These are phyloP conservation scores for Phialophora expanda DNA, from an alignment of 2,329 filamentous ascomycete genomes.

Conservation along the genomic window DNA sequence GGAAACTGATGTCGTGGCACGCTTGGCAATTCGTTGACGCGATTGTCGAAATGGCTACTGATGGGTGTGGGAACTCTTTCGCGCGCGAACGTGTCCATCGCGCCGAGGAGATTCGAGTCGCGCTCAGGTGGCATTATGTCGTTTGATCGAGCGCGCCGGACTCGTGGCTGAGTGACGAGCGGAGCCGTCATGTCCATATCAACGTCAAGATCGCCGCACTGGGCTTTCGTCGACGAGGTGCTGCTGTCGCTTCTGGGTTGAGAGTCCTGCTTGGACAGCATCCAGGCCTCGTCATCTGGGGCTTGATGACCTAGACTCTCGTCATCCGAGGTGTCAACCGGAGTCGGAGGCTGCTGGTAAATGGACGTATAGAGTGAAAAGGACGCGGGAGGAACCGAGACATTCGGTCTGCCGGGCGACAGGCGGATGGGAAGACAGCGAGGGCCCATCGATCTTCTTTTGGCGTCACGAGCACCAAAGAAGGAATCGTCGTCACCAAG, in stretches of 20 bases:
- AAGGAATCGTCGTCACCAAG: slow-evolving; percentile 13
- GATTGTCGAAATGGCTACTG: slow-evolving; percentile 36
- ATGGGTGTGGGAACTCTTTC: slow-evolving; percentile 39
- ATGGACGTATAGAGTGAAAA: slow-evolving; percentile 33
- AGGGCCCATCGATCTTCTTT: slow-evolving; percentile 26
- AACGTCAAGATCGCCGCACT: slow-evolving; percentile 20
- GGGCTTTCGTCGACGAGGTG: slow-evolving; percentile 24
- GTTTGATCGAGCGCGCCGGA: slow-evolving; percentile 38
- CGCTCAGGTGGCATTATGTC: slow-evolving; percentile 37
- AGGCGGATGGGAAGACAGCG: slow-evolving; percentile 34
- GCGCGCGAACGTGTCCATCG: slow-evolving; percentile 25
- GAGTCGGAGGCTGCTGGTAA: slow-evolving; percentile 37
- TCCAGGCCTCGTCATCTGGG: slow-evolving; percentile 20
- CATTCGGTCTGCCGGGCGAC: slow-evolving; percentile 31
- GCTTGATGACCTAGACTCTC: slow-evolving; percentile 25
- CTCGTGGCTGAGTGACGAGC: slow-evolving; percentile 14
- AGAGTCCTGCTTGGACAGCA: slow-evolving; percentile 12
- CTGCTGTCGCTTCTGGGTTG: slow-evolving; percentile 21
- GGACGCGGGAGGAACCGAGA: slow-evolving; percentile 27
- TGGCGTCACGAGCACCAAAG: slow-evolving; percentile 23
- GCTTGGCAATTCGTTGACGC: slow-evolving; percentile 28
- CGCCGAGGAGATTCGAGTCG: slow-evolving; percentile 23
- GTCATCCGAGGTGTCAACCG: slow-evolving; percentile 38
- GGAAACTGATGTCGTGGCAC: slow-evolving; percentile 36
- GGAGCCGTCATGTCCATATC: slow-evolving; percentile 27